These are phyloP conservation scores for Ogataea nonfermentans DNA, from an alignment of 805 yeast species.

Conservation along the genomic window DNA sequence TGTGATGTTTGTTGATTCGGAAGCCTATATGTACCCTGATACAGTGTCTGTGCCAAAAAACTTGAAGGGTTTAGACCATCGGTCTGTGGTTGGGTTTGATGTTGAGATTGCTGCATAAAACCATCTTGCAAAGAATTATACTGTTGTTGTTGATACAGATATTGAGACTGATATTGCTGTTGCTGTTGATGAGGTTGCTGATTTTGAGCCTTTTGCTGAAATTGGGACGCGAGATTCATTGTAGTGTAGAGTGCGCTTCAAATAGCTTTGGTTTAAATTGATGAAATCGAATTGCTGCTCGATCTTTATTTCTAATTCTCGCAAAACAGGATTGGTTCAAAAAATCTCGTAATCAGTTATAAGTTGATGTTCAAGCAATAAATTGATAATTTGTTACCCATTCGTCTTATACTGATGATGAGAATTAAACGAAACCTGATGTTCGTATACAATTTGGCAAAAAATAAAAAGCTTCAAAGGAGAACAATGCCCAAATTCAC, in stretches of 20 bases:
- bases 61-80: constrained; percentile 36
- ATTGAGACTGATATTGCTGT: constrained; percentile 18
- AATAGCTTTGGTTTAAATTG: constrained; percentile 5
- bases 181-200: constrained; percentile 22
- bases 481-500: too few relatives aligned
- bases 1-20: constrained; percentile 27
- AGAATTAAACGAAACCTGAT: too few relatives aligned
- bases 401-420: neutral
- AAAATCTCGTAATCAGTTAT: neutral
- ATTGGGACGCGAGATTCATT: constrained; percentile 21
- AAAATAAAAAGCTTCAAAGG: too few relatives aligned
- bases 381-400: neutral
- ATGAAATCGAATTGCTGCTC: constrained; percentile 7
- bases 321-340: neutral
- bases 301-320: too few relatives aligned
- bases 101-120: constrained; percentile 25
- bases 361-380: neutral
- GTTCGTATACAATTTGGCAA: too few relatives aligned
- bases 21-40: constrained; percentile 40
- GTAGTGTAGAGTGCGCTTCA: neutral
- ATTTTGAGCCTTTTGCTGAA: constrained; percentile 12
- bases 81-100: constrained; percentile 22
- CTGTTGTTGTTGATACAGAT: constrained; percentile 18
- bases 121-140: constrained; percentile 24
- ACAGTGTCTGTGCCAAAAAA: constrained; percentile 39